These are phyloP conservation scores for Rehmannia glutinosa DNA, from an alignment of 257 asterid species.

Conservation along the genomic window DNA sequence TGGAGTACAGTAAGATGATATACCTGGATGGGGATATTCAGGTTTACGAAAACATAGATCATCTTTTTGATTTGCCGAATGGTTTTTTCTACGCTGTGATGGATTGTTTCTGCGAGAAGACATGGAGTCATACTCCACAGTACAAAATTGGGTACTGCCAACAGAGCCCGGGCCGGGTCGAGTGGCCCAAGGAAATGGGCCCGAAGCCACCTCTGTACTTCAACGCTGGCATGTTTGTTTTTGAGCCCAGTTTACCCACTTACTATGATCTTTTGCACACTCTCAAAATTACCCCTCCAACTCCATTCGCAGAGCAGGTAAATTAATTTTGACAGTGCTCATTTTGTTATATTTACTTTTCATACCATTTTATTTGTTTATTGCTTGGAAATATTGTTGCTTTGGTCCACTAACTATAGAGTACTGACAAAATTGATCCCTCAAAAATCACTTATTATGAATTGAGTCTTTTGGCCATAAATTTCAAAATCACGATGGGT, in stretches of 20 bases:
- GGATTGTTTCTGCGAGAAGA: slow-evolving; percentile 49
- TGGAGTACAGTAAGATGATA: slow-evolving; percentile 58
- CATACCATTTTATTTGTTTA: too few relatives aligned
- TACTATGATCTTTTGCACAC: slow-evolving; percentile 39
- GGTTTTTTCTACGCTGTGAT: slow-evolving; percentile 46
- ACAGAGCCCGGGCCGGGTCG: slow-evolving; percentile 35
- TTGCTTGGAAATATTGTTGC: background rate
- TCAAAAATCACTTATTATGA: too few relatives aligned
- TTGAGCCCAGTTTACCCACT: slow-evolving; percentile 44
- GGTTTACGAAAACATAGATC: slow-evolving; percentile 46
- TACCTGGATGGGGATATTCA: slow-evolving; percentile 55
- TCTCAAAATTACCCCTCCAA: slow-evolving; percentile 31
- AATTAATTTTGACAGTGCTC: background rate
- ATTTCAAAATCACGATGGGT: too few relatives aligned
- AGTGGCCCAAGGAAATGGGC: slow-evolving; percentile 40
- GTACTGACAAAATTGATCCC: too few relatives aligned
- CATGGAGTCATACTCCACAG: background rate
- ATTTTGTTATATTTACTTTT: too few relatives aligned
- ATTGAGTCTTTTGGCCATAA: too few relatives aligned
- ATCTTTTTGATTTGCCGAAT: slow-evolving; percentile 32
- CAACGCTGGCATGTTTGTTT: slow-evolving; percentile 58
- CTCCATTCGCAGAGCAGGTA: slow-evolving; percentile 53
- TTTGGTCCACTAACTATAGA: too few relatives aligned
- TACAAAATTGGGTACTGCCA: slow-evolving; percentile 42
- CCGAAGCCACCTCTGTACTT: slow-evolving; percentile 45